These are phyloP conservation scores for Bimuria novae-zelandiae DNA, from an alignment of 2,329 filamentous ascomycete genomes.

Conservation along the genomic window DNA sequence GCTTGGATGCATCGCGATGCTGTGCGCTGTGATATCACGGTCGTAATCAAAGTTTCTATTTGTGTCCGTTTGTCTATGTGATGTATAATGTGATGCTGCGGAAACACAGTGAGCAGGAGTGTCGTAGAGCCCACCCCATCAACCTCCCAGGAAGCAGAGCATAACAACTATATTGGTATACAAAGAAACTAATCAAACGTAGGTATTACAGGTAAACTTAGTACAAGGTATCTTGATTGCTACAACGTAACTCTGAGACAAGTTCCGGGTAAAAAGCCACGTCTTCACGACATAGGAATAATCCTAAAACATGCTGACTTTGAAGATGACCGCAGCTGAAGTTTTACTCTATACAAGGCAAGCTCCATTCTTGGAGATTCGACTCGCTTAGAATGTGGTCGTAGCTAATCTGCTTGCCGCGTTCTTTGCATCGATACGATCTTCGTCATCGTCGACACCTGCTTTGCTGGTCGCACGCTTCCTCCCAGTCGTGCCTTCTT, in stretches of 20 bases:
- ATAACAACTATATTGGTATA: no score
- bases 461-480: conserved; percentile 55
- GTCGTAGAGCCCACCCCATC: no score
- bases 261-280: background rate
- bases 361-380: background rate
- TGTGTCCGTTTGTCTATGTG: no score
- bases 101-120: no score
- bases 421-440: conserved; percentile 92
- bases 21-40: no score
- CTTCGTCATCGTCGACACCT: conserved; percentile 81
- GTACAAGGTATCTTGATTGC: conserved; percentile 11
- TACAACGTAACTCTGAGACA: background rate
- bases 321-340: background rate
- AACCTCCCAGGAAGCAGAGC: no score
- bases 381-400: conserved; percentile 76
- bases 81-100: no score
- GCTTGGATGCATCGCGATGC: no score
- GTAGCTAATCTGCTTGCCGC: conserved; percentile 91
- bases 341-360: conserved; percentile 9
- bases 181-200: background rate
- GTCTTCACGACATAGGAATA: background rate
- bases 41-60: no score
- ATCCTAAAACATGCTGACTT: background rate
- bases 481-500: conserved; percentile 52
- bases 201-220: background rate